These are phyloP conservation scores for Cyclaneusma minus DNA, from an alignment of 2,329 filamentous ascomycete species.

Conservation along the genomic window DNA sequence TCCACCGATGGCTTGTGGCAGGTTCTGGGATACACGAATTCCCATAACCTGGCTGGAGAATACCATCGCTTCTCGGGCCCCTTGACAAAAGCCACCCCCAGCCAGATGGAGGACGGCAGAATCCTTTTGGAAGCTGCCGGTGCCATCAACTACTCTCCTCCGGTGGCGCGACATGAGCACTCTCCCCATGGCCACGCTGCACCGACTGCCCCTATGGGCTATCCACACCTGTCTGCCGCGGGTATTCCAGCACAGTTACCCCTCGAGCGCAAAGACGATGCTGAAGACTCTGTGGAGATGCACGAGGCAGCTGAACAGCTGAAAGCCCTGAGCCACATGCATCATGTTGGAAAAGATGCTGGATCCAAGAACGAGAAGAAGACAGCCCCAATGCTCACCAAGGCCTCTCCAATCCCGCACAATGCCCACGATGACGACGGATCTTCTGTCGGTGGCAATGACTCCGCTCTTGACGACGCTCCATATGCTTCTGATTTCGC, in stretches of 20 bases:
- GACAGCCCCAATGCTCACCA: too few species aligned
- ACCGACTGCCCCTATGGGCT: neutral
- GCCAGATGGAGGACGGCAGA: constrained; percentile 39
- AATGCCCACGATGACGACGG: constrained; percentile 25
- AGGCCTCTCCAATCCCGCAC: constrained; percentile 16
- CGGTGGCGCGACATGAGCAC: constrained; percentile 26
- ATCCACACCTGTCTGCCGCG: constrained; percentile 1
- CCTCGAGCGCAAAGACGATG: constrained; percentile 27
- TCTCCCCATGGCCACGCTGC: constrained; percentile 2
- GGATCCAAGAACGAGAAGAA: neutral
- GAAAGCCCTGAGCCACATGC: constrained; percentile 48
- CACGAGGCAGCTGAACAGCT: constrained; percentile 52
- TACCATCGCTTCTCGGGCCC: constrained; percentile 42
- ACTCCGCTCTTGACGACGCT: constrained; percentile 25
- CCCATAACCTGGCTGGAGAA: constrained; percentile 50
- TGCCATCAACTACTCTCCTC: constrained; percentile 16
- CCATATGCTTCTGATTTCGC: constrained; percentile 19
- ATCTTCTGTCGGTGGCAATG: constrained; percentile 23
- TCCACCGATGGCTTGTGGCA: constrained; percentile 53
- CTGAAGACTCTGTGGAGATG: constrained; percentile 53
- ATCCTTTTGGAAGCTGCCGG: constrained; percentile 30
- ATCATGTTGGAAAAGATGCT: constrained; percentile 34
- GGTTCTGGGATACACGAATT: constrained; percentile 48
- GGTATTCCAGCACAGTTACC: constrained; percentile 3
- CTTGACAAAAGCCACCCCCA: constrained; percentile 26